phyloP scores from a whole-genome alignment of 148 eudicot genomes.

The Heliamphora exappendiculata region DNA sequence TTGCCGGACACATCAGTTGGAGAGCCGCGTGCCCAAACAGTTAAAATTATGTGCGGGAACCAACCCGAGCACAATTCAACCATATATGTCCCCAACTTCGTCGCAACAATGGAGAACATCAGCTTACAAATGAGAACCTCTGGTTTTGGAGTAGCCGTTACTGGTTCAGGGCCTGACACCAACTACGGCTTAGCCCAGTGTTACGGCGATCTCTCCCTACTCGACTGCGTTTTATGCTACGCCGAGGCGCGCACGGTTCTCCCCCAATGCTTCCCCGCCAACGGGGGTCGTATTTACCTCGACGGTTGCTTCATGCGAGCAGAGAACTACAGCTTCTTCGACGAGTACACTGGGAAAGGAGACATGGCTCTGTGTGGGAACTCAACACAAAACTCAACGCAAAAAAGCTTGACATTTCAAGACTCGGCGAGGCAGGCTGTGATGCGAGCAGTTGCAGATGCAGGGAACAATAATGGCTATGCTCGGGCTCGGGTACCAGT shows the following conservation, averaged over 20 bases:
- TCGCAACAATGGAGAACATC: conserved; percentile 32
- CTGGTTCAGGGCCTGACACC: conserved; percentile 30
- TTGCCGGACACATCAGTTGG: neutral
- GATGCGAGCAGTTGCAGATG: conserved; percentile 23
- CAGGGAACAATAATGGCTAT: conserved; percentile 22
- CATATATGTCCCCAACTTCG: conserved; percentile 22
- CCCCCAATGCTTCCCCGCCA: conserved; percentile 42
- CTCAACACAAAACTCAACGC: conserved; percentile 18
- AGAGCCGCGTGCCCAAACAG: conserved; percentile 19
- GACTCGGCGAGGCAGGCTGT: conserved; percentile 26
- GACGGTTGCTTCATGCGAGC: conserved; percentile 50
- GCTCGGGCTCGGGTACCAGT: conserved; percentile 20
- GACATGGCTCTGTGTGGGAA: conserved; percentile 36
- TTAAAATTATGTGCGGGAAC: conserved; percentile 21
- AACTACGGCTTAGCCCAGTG: conserved; percentile 47
- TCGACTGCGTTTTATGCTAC: conserved; percentile 47
- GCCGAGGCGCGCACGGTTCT: conserved; percentile 42
- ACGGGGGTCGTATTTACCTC: conserved; percentile 36
- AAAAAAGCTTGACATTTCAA: conserved; percentile 13
- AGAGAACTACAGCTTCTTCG: conserved; percentile 32
- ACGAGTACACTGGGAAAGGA: conserved; percentile 26
- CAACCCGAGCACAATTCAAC: conserved; percentile 18
- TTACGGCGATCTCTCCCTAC: conserved; percentile 49
- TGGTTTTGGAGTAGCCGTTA: conserved; percentile 29
- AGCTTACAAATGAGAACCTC: conserved; percentile 25